These are phyloP conservation scores for Pichia gijzeniarum DNA, from an alignment of 805 yeast species.

Conservation along the genomic window DNA sequence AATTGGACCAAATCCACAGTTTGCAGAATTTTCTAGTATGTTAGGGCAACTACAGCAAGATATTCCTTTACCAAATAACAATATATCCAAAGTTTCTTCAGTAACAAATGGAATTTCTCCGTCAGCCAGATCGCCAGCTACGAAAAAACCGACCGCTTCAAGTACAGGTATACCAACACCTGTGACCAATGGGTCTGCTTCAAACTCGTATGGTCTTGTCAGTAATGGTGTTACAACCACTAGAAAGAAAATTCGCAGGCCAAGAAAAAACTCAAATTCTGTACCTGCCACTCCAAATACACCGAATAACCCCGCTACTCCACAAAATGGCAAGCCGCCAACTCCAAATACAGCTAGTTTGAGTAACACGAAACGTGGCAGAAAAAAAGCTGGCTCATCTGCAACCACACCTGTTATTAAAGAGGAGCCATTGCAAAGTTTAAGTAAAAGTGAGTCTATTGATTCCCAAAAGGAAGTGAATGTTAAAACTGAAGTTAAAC, in stretches of 20 bases:
- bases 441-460: background rate
- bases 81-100: background rate
- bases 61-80: background rate
- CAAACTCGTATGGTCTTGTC: slow-evolving; percentile 11
- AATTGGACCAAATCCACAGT: slow-evolving; percentile 12
- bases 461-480: background rate
- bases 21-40: slow-evolving; percentile 17
- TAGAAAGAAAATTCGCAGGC: slow-evolving; percentile 15
- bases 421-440: slow-evolving; percentile 18
- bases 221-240: background rate
- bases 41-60: slow-evolving; percentile 14
- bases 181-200: slow-evolving; percentile 9
- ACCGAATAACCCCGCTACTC: slow-evolving; percentile 26
- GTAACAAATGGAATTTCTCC: background rate
- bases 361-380: slow-evolving; percentile 1
- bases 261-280: slow-evolving; percentile 24
- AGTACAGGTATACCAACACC: slow-evolving; percentile 10
- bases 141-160: slow-evolving; percentile 10
- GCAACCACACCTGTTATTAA: slow-evolving; percentile 24
- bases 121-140: slow-evolving; percentile 1
- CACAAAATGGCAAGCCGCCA: slow-evolving; percentile 19
- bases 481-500: background rate
- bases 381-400: slow-evolving; percentile 12
- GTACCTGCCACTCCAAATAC: slow-evolving; percentile 32
- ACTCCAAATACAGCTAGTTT: slow-evolving; percentile 12